Conservation (phyloP, 441 rosid species). For the Monsonia emarginata region DNA sequence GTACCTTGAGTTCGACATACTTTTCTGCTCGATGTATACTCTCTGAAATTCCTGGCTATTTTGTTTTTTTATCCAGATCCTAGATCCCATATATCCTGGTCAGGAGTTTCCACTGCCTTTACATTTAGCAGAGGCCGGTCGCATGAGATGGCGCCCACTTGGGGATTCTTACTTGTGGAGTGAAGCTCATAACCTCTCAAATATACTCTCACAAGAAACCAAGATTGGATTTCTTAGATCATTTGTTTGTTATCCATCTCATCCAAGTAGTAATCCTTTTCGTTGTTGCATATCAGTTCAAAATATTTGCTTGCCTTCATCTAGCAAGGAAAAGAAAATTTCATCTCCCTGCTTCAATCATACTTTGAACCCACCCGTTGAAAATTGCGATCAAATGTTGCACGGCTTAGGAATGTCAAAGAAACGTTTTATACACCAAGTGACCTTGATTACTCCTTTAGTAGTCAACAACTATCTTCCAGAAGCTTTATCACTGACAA, state of each 20-base stretch:
- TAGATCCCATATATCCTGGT: constrained; percentile 87
- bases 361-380: constrained; percentile 26
- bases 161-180: constrained; percentile 86
- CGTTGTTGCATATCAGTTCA: constrained; percentile 78
- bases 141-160: constrained; percentile 85
- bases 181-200: constrained; percentile 70
- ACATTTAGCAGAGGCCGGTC: constrained; percentile 87
- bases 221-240: constrained; percentile 70
- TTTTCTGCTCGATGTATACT: constrained; percentile 10
- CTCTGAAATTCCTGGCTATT: constrained; percentile 8
- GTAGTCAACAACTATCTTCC: constrained; percentile 71
- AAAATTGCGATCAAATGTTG: constrained; percentile 24
- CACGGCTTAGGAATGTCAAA: constrained; percentile 35
- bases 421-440: constrained; percentile 47
- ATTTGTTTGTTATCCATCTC: constrained; percentile 89
- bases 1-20: not conserved
- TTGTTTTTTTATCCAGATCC: constrained; percentile 49
- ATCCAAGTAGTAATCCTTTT: constrained; percentile 80
- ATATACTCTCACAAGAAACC: constrained; percentile 68
- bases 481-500: constrained; percentile 47
- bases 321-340: constrained; percentile 29
- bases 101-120: constrained; percentile 84
- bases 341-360: constrained; percentile 24
- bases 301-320: constrained; percentile 43
- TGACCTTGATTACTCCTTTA: constrained; percentile 71